Evolutionary conservation across 495 filamentous ascomycete species (phyloP), one percentile per base, ranked within the genome.

Genomic region (Amphirosellinia nigrospora): DNA sequence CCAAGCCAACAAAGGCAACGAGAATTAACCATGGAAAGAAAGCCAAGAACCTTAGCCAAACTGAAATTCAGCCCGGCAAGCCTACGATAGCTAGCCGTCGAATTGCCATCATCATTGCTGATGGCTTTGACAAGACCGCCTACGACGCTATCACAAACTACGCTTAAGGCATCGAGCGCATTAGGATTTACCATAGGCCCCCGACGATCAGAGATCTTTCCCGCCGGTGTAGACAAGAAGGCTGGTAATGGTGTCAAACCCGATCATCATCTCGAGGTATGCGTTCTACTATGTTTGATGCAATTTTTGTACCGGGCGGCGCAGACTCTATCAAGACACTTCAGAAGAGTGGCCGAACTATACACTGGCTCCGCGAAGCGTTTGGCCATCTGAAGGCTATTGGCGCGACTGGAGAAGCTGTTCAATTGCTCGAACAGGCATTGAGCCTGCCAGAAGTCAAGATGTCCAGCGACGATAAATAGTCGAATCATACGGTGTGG

Each of bases 261-360:
- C 0, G 91, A 96, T 71, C 93, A 97, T 74, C 91, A 94, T 74
- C 87, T 96, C 69, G 89, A 93, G 93, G 91, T 5, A 88, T 91
- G 88, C 90, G 93, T 45, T 93, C 89, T 4, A 97, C 93, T 4
- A 87, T 97, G 81, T 95, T 97, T 72, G 94, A 97, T 75, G 89
- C 93, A 1, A 76, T 93, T 36, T 94, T 94, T 75, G 83, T 97
- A 23, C 92, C 93, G 21, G 92, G 93, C 21, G 93, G 93, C 0
- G 83, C 85, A 0, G 83, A 93, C 65, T 85, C 91, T 15, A 70
- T 85, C 23, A 74, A 79, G 56, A 84, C 84, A 1, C 84, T 97
- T 6, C 79, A 85, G 43, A 89, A 89, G 81, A 93, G 88, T 66
- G 94, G 94, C 6, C 87, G 93, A 26, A 92, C 91, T 2, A 81